Evolutionary conservation across 352 stramenopile genomes (phyloP).

Genomic region (Globisporangium irregulare): DNA sequence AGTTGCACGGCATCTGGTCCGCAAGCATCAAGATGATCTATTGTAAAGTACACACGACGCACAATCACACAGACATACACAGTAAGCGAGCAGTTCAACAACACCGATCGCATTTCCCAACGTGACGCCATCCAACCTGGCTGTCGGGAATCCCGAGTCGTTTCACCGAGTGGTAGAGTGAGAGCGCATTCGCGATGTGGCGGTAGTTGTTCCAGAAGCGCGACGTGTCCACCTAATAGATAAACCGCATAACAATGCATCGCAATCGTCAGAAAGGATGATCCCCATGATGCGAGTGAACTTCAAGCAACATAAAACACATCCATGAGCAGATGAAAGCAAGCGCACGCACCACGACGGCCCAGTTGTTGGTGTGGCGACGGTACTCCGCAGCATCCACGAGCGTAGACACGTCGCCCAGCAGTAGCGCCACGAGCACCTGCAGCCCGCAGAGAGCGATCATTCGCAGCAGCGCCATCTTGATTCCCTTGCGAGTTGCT

Average conservation of each 20-base stretch:
- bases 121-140: constrained; percentile 50
- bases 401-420: constrained; percentile 16
- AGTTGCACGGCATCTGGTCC: constrained; percentile 95
- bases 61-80: neutral
- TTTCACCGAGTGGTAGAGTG: constrained; percentile 93
- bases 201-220: constrained; percentile 98
- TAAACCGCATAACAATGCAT: neutral
- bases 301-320: neutral
- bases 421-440: constrained; percentile 23
- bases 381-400: constrained; percentile 33
- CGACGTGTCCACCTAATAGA: constrained; percentile 87
- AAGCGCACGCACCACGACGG: constrained; percentile 57
- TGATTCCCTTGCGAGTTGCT: neutral
- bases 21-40: constrained; percentile 96
- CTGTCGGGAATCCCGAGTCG: constrained; percentile 92
- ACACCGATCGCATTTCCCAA: neutral
- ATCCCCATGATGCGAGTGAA: neutral
- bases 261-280: neutral
- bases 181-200: constrained; percentile 94
- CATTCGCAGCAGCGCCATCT: constrained; percentile 12
- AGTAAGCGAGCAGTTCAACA: neutral
- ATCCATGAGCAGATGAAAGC: neutral
- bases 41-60: neutral
- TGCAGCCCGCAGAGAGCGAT: constrained; percentile 15
- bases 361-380: constrained; percentile 87